Evolutionary conservation across 169 alveolate genomes (phyloP).

Genomic region (Cryptosporidium parvum): DNA sequence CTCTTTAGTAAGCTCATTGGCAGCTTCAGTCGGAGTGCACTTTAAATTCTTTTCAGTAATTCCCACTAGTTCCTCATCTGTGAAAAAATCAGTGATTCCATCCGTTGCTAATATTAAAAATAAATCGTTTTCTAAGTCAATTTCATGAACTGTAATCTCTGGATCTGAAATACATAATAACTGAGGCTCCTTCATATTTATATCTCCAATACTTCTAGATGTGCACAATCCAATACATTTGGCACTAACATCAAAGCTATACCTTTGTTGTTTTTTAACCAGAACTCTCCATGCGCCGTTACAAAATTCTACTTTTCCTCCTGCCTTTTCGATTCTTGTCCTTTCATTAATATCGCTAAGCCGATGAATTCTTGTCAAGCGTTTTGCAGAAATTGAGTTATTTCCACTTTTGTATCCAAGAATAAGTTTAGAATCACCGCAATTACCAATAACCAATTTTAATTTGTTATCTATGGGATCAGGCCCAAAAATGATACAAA

Average conservation of each 20-base stretch:
- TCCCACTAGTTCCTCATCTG: constrained; percentile 42
- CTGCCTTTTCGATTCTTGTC: constrained; percentile 64
- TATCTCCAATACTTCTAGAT: constrained; percentile 71
- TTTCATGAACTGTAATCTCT: constrained; percentile 30
- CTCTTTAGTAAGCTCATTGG: constrained; percentile 21
- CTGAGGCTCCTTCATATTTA: constrained; percentile 52
- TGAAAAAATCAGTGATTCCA: constrained; percentile 60
- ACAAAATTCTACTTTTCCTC: constrained; percentile 55
- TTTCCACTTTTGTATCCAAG: constrained; percentile 44
- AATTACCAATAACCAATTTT: constrained; percentile 51
- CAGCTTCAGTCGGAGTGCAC: constrained; percentile 47
- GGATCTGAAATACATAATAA: constrained; percentile 61
- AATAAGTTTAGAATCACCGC: constrained; percentile 64
- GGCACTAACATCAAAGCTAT: constrained; percentile 19
- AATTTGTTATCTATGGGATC: constrained; percentile 54
- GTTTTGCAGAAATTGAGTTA: constrained; percentile 17
- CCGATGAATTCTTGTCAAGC: constrained; percentile 47
- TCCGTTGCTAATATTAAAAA: constrained; percentile 59
- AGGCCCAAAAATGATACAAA: constrained; percentile 64
- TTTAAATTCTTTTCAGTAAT: constrained; percentile 23
- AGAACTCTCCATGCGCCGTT: constrained; percentile 66
- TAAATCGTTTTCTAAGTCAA: constrained; percentile 58
- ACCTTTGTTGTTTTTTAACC: constrained; percentile 44
- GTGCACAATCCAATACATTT: constrained; percentile 46
- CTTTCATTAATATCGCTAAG: constrained; percentile 28